Conservation (phyloP, 2,329 filamentous ascomycete genomes). For the Colletotrichum musae region DNA sequence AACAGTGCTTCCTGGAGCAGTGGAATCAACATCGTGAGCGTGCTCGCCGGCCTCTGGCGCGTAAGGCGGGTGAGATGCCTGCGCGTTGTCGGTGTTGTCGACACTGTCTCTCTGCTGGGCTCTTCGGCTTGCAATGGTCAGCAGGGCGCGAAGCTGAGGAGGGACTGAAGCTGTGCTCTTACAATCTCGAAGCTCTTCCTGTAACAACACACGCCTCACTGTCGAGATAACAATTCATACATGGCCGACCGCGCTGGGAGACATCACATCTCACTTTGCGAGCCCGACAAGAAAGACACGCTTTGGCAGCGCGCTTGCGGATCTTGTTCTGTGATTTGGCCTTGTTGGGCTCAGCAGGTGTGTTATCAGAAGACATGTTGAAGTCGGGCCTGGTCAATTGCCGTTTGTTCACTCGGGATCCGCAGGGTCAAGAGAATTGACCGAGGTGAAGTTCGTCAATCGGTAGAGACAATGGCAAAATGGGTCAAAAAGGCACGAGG, state of each 20-base stretch:
- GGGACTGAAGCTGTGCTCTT: conserved; percentile 41
- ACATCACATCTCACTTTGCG: conserved; percentile 67
- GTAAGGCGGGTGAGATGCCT: conserved; percentile 50
- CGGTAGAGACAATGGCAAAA: conserved; percentile 15
- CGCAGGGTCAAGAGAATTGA: conserved; percentile 5
- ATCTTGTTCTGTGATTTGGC: conserved; percentile 53
- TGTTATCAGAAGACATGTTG: conserved; percentile 40
- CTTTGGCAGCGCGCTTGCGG: conserved; percentile 64
- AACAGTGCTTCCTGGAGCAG: conserved; percentile 48
- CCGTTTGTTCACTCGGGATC: conserved; percentile 3
- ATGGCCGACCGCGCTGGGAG: conserved; percentile 63
- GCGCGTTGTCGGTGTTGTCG: conserved; percentile 47
- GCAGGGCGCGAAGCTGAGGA: not conserved
- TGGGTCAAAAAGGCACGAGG: conserved; percentile 33
- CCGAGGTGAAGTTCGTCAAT: conserved; percentile 33
- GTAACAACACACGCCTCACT: conserved; percentile 60
- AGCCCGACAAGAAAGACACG: conserved; percentile 65
- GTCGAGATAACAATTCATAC: conserved; percentile 67
- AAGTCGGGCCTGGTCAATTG: not conserved
- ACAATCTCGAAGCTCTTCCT: conserved; percentile 57
- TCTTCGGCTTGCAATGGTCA: conserved; percentile 45
- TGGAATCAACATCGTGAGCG: conserved; percentile 47
- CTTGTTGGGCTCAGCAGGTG: conserved; percentile 45
- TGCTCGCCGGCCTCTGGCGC: conserved; percentile 46
- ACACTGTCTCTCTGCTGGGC: conserved; percentile 46